Evolutionary conservation across 1,284 basidiomycete species (phyloP), one percentile per base, ranked within the genome.

Genomic region (Exobasidium cylindrosporum): DNA sequence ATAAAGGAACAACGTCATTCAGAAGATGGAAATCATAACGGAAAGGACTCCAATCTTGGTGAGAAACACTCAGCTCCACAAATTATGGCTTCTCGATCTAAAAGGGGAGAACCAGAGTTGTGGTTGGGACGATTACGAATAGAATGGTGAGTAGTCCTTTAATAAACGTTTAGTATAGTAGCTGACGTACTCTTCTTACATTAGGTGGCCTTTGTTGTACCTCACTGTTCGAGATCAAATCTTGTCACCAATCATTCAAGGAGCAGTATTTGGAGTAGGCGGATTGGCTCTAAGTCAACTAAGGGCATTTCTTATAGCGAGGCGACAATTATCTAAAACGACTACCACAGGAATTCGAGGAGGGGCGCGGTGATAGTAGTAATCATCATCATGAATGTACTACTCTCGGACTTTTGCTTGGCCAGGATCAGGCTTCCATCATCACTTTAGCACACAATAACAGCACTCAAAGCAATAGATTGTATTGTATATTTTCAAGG

Each of bases 141-240:
- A 4, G 72, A 76, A 54, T 74, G 72, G 74, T 76, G 65, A 62
- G 73, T 65, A n/a, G n/a, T n/a, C n/a, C n/a, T n/a, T n/a, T n/a
- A n/a, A n/a, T 4, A 4, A 26, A 4, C 26, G n/a, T n/a, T n/a
- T n/a, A n/a, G n/a, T n/a, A n/a, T n/a, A n/a, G n/a, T n/a, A n/a
- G n/a, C n/a, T 6, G 2, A 14, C 5, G 17, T 13, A n/a, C n/a
- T n/a, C n/a, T n/a, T n/a, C n/a, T n/a, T n/a, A n/a, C n/a, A n/a
- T n/a, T n/a, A 75, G 73, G 73, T 61, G 64, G 5, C 68, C 74
- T 6, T 65, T 76, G 11, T 54, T 76, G 0, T 73, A 68, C 54
- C 62, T 76, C n/a, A 76, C 74, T 14, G 46, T 76, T 0, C 62
- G 74, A 5, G 74, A 76, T 56, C 74, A 76, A 61, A 29, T 76